phyloP scores from a whole-genome alignment of 2,329 filamentous ascomycete species.

The Talaromyces pinophilus region DNA sequence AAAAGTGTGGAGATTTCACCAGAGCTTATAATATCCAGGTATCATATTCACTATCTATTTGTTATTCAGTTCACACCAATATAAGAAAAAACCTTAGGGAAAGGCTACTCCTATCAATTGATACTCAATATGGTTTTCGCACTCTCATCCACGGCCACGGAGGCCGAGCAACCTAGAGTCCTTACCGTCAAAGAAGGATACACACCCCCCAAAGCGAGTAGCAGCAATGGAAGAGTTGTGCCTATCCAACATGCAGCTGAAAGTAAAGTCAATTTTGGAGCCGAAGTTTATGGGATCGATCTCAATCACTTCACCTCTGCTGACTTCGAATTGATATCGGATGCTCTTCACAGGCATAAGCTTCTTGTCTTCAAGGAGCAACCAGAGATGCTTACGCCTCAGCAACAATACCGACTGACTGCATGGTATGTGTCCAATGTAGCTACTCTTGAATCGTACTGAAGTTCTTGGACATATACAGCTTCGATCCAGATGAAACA shows the following conservation, averaged over 20 bases:
- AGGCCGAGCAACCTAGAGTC: slow-evolving; percentile 12
- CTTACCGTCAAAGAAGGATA: slow-evolving; percentile 16
- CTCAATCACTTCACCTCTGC: slow-evolving; percentile 39
- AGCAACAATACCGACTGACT: slow-evolving; percentile 41
- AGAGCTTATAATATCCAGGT: background rate
- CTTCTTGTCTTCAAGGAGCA: slow-evolving; percentile 44
- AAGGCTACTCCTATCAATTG: background rate
- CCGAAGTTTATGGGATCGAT: slow-evolving; percentile 40
- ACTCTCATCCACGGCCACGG: slow-evolving; percentile 2
- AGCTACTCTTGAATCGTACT: background rate
- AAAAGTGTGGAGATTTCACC: background rate
- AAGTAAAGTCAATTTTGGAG: slow-evolving; percentile 41
- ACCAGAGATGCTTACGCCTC: slow-evolving; percentile 37
- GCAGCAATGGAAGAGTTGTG: slow-evolving; percentile 19
- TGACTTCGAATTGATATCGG: slow-evolving; percentile 37
- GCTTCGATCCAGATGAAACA: slow-evolving; percentile 39
- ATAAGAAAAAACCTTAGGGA: background rate
- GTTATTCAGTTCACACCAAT: background rate
- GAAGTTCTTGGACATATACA: slow-evolving; percentile 7
- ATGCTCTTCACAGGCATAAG: slow-evolving; percentile 38
- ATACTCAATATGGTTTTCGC: slow-evolving; percentile 11
- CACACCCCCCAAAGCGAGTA: slow-evolving; percentile 4
- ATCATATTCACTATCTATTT: background rate
- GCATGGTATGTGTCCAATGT: slow-evolving; percentile 19
- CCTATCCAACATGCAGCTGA: slow-evolving; percentile 26